Conservation (phyloP, 257 asterid species). For the Capsicum chinense region DNA sequence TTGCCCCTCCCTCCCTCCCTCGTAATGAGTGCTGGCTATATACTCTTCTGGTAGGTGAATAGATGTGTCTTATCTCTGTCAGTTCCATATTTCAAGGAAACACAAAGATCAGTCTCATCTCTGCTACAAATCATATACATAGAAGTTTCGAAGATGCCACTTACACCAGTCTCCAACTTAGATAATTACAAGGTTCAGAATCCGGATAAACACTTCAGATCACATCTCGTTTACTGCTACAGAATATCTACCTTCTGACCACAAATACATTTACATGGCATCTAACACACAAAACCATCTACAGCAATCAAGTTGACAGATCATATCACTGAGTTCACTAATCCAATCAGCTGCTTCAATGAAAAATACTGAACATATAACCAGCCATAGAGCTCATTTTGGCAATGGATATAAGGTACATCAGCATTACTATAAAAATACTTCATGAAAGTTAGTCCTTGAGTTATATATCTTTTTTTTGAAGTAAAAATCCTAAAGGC, state of each 20-base stretch:
- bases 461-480: not conserved
- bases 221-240: conserved; percentile 4
- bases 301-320: not conserved
- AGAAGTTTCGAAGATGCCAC: not conserved
- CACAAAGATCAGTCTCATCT: not conserved
- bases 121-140: conserved; percentile 7
- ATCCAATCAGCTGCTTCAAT: conserved; percentile 18
- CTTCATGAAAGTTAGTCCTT: not conserved
- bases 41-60: conserved; percentile 9
- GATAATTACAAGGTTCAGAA: not conserved
- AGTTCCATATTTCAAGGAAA: not conserved
- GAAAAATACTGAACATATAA: not conserved
- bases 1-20: not conserved
- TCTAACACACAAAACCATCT: not conserved
- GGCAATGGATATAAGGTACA: conserved; percentile 22
- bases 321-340: conserved; percentile 10
- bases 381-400: conserved; percentile 17
- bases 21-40: not conserved
- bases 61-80: not conserved
- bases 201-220: not conserved
- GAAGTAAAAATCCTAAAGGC: not conserved
- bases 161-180: conserved; percentile 9
- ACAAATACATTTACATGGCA: not conserved
- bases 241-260: conserved; percentile 6
- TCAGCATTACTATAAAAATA: not conserved